A percentile compares a stretch with the other conserved stretches of the same genome.
phyloP scores from a whole-genome alignment of 108 stramenopile genomes.

The Skeletonema potamos region DNA sequence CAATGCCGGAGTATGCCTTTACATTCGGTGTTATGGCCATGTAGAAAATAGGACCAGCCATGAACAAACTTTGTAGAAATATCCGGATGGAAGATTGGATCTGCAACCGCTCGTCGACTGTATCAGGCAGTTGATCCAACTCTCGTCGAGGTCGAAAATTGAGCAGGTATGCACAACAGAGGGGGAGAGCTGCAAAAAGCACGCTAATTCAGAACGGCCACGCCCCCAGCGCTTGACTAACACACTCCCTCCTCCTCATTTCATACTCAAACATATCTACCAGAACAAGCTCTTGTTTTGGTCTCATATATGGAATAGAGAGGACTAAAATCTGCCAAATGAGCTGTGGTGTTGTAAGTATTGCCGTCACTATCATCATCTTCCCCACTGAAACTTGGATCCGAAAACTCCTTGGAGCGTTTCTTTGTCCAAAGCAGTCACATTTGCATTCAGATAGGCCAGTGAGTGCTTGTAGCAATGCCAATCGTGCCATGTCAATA shows the following conservation, averaged over 20 bases:
- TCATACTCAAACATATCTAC: no score
- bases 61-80: neutral
- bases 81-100: neutral
- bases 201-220: slow-evolving; percentile 9
- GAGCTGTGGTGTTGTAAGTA: neutral
- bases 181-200: slow-evolving; percentile 4
- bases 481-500: no score
- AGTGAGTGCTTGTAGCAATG: no score
- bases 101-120: slow-evolving; percentile 8
- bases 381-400: neutral
- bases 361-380: slow-evolving; percentile 3
- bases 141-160: slow-evolving; percentile 23
- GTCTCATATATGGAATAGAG: neutral
- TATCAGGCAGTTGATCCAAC: slow-evolving; percentile 13
- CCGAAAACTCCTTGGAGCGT: no score
- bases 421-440: no score
- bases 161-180: slow-evolving; percentile 13
- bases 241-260: no score
- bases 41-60: slow-evolving; percentile 10
- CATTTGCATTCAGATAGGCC: no score
- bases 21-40: slow-evolving; percentile 1
- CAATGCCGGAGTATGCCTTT: slow-evolving; percentile 5
- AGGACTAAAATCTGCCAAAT: neutral
- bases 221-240: no score
- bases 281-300: neutral